phyloP scores from a whole-genome alignment of 352 stramenopile species.

The Phytophthora lateralis region DNA sequence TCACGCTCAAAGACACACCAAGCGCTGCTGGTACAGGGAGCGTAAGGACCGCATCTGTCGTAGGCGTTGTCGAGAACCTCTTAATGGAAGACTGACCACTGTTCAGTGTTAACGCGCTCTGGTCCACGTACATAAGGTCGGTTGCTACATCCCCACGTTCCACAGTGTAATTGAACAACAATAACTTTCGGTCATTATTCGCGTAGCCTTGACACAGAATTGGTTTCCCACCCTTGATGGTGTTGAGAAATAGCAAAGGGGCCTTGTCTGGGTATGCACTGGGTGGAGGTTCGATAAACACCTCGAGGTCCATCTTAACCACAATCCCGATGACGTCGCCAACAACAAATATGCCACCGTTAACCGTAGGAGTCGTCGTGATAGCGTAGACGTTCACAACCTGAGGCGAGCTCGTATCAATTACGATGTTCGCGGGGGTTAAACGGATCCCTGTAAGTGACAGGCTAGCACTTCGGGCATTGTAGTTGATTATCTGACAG shows the following conservation, averaged over 20 bases:
- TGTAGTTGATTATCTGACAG: conserved; percentile 79
- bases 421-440: conserved; percentile 51
- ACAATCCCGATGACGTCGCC: conserved; percentile 83
- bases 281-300: conserved; percentile 80
- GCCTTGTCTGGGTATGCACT: conserved; percentile 77
- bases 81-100: conserved; percentile 79
- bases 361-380: conserved; percentile 58
- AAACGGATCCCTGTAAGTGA: conserved; percentile 53
- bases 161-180: conserved; percentile 82
- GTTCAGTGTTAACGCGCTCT: conserved; percentile 73
- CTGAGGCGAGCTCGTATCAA: conserved; percentile 62
- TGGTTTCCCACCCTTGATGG: conserved; percentile 40
- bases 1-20: conserved; percentile 52
- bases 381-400: conserved; percentile 69
- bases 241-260: conserved; percentile 70
- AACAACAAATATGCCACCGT: conserved; percentile 72
- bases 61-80: conserved; percentile 81
- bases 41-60: conserved; percentile 65
- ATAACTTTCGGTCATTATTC: conserved; percentile 50
- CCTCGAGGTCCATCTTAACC: conserved; percentile 71
- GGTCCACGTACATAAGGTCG: conserved; percentile 64
- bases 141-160: conserved; percentile 51
- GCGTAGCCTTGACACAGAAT: conserved; percentile 71
- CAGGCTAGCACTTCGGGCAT: conserved; percentile 41
- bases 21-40: conserved; percentile 60